phyloP scores from a whole-genome alignment of 2,329 filamentous ascomycete species.

The Pseudocercospora pini-densiflorae region DNA sequence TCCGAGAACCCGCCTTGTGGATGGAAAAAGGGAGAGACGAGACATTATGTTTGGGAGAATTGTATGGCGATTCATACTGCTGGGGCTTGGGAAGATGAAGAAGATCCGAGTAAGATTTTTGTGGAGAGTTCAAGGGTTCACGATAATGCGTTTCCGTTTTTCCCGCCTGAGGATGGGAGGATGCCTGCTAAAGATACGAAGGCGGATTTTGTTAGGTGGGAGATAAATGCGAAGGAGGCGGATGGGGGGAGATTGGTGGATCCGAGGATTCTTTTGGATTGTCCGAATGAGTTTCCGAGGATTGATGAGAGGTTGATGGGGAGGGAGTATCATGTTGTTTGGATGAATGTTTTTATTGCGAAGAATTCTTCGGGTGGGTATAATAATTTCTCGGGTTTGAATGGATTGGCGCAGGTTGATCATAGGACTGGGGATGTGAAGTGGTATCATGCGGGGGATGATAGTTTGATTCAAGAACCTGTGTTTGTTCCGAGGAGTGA shows the following conservation, averaged over 20 bases:
- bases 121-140: conserved; percentile 47
- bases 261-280: conserved; percentile 41
- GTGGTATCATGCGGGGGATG: conserved; percentile 44
- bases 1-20: conserved; percentile 21
- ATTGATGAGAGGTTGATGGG: conserved; percentile 52
- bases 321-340: conserved; percentile 46
- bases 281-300: conserved; percentile 50
- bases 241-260: conserved; percentile 34
- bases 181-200: conserved; percentile 42
- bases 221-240: conserved; percentile 43
- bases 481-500: conserved; percentile 55
- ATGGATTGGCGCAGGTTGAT: conserved; percentile 25
- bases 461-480: conserved; percentile 58
- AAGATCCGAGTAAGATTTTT: conserved; percentile 39
- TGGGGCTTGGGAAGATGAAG: conserved; percentile 47
- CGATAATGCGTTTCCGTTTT: conserved; percentile 51
- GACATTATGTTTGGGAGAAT: conserved; percentile 30
- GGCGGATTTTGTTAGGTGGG: conserved; percentile 50
- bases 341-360: conserved; percentile 46
- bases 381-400: conserved; percentile 37
- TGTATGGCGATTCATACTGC: conserved; percentile 50
- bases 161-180: conserved; percentile 43
- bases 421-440: conserved; percentile 36
- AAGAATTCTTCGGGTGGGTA: conserved; percentile 38
- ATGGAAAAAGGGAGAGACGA: conserved; percentile 20